Evolutionary conservation across 331 rosid species (phyloP), one percentile per base, ranked within the genome.

Genomic region (Phaseolus coccineus): DNA sequence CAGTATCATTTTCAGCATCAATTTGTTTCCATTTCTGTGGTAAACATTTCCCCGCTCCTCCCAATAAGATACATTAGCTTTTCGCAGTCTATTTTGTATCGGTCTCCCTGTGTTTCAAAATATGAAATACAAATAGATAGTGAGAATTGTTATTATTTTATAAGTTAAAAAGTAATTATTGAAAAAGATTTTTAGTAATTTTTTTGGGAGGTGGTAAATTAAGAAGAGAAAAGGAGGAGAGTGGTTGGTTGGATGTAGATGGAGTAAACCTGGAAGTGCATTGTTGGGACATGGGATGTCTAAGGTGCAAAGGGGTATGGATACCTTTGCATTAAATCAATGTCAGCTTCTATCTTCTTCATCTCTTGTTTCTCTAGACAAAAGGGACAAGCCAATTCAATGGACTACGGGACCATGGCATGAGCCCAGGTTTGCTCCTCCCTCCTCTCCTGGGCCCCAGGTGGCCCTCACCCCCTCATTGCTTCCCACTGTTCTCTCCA

Each of bases 301-400:
- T 51, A 59, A 63, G 84, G 58, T 83, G 74, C 84, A 85, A 85
- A 77, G 72, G 47, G 77, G 62, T 82, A 80, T 80, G 85, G 88
- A 73, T 71, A 71, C 69, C 81, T 27, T 44, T 44, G 9, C 28
- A 80, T 47, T 37, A 83, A 84, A 84, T 80, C 81, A 82, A 24
- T 78, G 88, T 86, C 88, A 78, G 83, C 79, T 55, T 85, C 82
- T n/a, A 62, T 79, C 57, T 39, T 48, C 55, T 70, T 77, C 75
- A 28, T 35, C 42, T 10, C 56, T 65, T 63, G 46, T 52, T 42
- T 52, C 75, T 35, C 16, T 61, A 78, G 76, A 57, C 73, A 82
- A 82, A 81, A 77, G 77, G 90, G 88, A 87, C 87, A 84, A 80
- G 77, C 71, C 67, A 58, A 89, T 87, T 89, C 80, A 87, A 82